phyloP scores from a whole-genome alignment of 306 rosid species.

The Mimosa bimucronata region DNA sequence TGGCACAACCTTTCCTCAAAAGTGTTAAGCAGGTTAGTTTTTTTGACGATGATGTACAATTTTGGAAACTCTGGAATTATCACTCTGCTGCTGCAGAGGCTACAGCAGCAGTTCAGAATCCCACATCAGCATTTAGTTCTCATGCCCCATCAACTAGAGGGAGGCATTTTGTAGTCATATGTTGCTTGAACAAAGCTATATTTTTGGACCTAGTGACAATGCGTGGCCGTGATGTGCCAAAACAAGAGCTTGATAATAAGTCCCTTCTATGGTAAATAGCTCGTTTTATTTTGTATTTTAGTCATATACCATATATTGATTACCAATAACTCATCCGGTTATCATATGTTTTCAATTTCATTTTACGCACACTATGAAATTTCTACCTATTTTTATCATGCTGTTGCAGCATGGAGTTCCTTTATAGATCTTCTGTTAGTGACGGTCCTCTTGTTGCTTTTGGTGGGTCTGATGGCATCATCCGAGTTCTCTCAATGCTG shows the following conservation, averaged over 20 bases:
- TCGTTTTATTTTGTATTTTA: background rate
- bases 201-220: conserved; percentile 97
- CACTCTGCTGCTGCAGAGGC: conserved; percentile 97
- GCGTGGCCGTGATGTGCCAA: conserved; percentile 98
- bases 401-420: conserved; percentile 95
- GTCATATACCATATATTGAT: background rate
- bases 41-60: conserved; percentile 92
- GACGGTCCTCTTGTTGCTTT: conserved; percentile 98
- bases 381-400: conserved; percentile 30
- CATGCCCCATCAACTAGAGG: conserved; percentile 92
- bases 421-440: conserved; percentile 75
- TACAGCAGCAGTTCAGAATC: conserved; percentile 73
- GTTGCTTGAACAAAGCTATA: conserved; percentile 96
- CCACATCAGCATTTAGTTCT: conserved; percentile 74
- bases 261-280: conserved; percentile 84
- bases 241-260: conserved; percentile 95
- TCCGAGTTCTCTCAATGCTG: conserved; percentile 97
- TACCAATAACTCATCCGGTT: background rate
- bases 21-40: conserved; percentile 97
- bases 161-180: conserved; percentile 96
- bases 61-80: conserved; percentile 94
- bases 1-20: conserved; percentile 40
- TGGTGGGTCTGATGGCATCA: conserved; percentile 98
- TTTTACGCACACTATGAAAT: conserved; percentile 25
- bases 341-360: conserved; percentile 29